These are phyloP conservation scores for Hevea brasiliensis DNA, from an alignment of 345 rosid species.

Conservation along the genomic window DNA sequence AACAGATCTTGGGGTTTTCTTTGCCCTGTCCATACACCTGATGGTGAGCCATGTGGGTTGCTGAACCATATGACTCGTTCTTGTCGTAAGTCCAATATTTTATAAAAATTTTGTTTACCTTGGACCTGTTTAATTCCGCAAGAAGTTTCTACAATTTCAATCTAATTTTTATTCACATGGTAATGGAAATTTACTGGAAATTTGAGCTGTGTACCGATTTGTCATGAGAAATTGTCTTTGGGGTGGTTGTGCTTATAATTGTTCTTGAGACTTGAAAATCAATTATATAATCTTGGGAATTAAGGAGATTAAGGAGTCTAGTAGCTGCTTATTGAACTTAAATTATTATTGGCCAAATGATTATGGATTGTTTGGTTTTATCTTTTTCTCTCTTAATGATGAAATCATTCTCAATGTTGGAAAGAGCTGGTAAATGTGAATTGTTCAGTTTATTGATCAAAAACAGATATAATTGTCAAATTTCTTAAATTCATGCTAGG, in stretches of 20 bases:
- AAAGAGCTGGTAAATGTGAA: too few relatives aligned
- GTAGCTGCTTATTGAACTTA: too few relatives aligned
- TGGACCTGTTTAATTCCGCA: background rate
- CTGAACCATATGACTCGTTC: slow-evolving; percentile 86
- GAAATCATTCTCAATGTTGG: too few relatives aligned
- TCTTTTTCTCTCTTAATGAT: too few relatives aligned
- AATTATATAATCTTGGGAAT: background rate
- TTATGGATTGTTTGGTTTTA: too few relatives aligned
- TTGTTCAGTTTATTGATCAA: too few relatives aligned
- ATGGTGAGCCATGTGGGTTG: slow-evolving; percentile 98
- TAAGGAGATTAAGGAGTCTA: too few relatives aligned
- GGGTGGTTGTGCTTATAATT: too few relatives aligned
- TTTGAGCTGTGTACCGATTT: too few relatives aligned
- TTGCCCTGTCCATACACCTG: slow-evolving; percentile 98
- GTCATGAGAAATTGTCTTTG: background rate
- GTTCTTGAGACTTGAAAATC: background rate
- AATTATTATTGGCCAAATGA: too few relatives aligned
- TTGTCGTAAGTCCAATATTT: slow-evolving; percentile 58
- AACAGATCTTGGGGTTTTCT: slow-evolving; percentile 98
- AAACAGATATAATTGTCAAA: too few relatives aligned
- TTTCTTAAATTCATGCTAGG: too few relatives aligned
- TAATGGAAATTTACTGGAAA: background rate
- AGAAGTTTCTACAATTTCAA: background rate
- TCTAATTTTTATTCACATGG: background rate
- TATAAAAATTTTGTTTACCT: background rate